Evolutionary conservation across 2,329 filamentous ascomycete genomes (phyloP), one percentile per base, ranked within the genome.

Genomic region (Ambrosiella cleistominuta): DNA sequence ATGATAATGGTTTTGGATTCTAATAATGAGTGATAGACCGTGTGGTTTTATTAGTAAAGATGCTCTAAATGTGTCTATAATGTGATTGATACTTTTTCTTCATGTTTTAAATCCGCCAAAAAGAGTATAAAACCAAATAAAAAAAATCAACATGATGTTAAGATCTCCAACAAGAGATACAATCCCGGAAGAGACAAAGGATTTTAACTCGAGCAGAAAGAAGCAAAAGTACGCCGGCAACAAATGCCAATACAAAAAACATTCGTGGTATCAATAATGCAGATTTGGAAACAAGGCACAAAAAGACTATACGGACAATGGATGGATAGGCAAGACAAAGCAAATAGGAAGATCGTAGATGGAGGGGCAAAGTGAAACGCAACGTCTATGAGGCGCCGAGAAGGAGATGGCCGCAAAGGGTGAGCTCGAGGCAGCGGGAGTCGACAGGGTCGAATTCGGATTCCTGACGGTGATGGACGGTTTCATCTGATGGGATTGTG

Each of bases 391-490:
- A 59, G 36, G 49, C 57, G 35, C 60, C 60, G 27, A 76, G 68
- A 39, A 77, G 66, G 44, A 76, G 70, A 50, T 73, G 71, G 6
- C 74, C 74, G 63, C 72, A 75, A 61, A 75, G 75, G 60, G 72
- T 71, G 45, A 78, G 66, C 63, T 78, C 75, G 49, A 75, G 70
- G 44, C 74, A 78, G 38, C 75, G 70, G 7, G 75, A 76, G 62
- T 76, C 70, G 45, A 70, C 70, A 13, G 71, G 70, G 2, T 70
- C 76, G 63, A 80, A 81, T 42, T 74, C 70, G 3, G 75, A 74
- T 19, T 74, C 71, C 53, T 76, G 73, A 59, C 77, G 75, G 40
- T 77, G 75, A 42, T 70, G 63, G 44, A 68, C 64, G 12, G 71
- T 66, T 1, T 66, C 65, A 35, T 72, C 64, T 35, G 63, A 64